Conservation (phyloP, 2,329 filamentous ascomycete species). For the Chrysoporthe cubensis region DNA sequence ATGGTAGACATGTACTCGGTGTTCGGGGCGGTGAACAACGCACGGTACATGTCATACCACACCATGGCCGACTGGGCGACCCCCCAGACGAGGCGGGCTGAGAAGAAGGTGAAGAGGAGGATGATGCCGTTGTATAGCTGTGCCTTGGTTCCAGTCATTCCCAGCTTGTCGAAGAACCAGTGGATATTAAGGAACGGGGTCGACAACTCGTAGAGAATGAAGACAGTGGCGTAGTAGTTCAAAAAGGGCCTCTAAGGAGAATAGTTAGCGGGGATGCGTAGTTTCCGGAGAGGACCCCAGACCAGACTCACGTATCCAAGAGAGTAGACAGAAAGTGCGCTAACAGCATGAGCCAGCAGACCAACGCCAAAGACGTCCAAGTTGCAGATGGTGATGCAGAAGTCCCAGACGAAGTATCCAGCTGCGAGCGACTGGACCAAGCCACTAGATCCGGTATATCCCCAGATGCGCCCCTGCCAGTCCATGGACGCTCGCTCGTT, state of each 20-base stretch:
- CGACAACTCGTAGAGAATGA: conserved; percentile 87
- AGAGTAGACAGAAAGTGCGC: conserved; percentile 73
- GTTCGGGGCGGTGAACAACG: conserved; percentile 50
- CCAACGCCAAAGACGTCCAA: conserved; percentile 75
- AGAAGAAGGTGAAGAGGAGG: conserved; percentile 76
- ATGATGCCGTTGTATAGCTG: conserved; percentile 80
- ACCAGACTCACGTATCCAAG: conserved; percentile 73
- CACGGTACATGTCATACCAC: conserved; percentile 70
- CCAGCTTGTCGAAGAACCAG: conserved; percentile 89
- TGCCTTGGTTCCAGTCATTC: conserved; percentile 72
- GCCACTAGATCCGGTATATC: conserved; percentile 72
- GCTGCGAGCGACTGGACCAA: conserved; percentile 77
- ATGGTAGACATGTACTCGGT: conserved; percentile 39
- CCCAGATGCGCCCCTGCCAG: conserved; percentile 72
- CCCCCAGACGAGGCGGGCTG: conserved; percentile 77
- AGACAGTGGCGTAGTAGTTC: conserved; percentile 79
- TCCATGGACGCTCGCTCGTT: conserved; percentile 69
- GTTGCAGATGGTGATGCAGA: conserved; percentile 70
- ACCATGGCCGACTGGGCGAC: conserved; percentile 72
- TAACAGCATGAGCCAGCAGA: conserved; percentile 76
- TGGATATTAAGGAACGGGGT: conserved; percentile 86
- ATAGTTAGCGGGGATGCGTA: conserved; percentile 6
- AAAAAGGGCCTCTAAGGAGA: conserved; percentile 73
- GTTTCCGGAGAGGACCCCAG: background rate
- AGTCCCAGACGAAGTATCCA: conserved; percentile 86